Base-by-base conservation (phyloP, 257 asterid species). In the Cynanchum wilfordii region DNA sequence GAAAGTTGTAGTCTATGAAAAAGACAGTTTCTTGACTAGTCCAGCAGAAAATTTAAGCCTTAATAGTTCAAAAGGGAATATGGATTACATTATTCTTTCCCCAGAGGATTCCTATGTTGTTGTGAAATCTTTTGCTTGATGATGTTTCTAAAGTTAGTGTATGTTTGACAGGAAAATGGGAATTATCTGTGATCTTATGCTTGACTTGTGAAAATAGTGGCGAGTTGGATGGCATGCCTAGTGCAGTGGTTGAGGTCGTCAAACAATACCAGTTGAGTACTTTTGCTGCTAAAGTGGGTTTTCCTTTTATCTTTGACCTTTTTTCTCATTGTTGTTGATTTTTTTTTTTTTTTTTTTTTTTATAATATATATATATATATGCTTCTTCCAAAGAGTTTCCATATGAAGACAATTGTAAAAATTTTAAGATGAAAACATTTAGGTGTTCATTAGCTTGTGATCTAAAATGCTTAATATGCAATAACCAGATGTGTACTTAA, bases 241-340 rank as follows among this genome's bases (percentile, higher is more conserved):
- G 79, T 77, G 84, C 77, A 60, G 88, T 95, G 73, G 75, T 69
- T 76, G 93, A 87, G 82, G 89, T 92, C 71, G 86, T 92, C 82
- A 85, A 86, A 69, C 78, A 82, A 78, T 89, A 86, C 88, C 94
- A 84, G 88, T 90, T 92, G 98, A 92, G 94, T 87, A 80, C 92
- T 84, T 90, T 85, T 89, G 83, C 83, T 42, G 81, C 88, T 81
- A 87, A 92, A 89, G 98, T 92, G 87, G 86, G 96, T 88, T 79
- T 62, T 79, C 78, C 71, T 78, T 80, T 82, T 79, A 68, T 78
- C 83, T 71, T 77, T 73, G 19, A 45, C 17, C 11, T 30, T 60
- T 25, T 64, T 44, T 2, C 47, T 54, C 24, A 7, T 45, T 58
- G 8, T 13, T 27, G 44, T 6, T n/a, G 58, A 8, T 49, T 67